These are phyloP conservation scores for Kazachstania bromeliacearum DNA, from an alignment of 805 yeast genomes.

Conservation along the genomic window DNA sequence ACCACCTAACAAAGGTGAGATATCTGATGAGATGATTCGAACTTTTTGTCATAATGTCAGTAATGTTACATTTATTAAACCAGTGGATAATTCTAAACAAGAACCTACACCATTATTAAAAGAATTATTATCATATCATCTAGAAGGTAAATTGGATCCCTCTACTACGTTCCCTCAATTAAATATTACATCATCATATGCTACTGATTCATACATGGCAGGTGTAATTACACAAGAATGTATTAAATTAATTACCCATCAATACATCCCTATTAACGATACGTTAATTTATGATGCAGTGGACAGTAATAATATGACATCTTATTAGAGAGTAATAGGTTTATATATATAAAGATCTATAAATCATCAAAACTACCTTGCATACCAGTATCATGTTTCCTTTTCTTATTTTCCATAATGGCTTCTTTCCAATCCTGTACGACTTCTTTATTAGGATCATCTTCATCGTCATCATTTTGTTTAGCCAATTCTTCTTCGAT, in stretches of 20 bases:
- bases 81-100: no score
- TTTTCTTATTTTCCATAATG: slow-evolving; percentile 55
- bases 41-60: background rate
- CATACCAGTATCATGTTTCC: slow-evolving; percentile 35
- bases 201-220: slow-evolving; percentile 48
- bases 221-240: slow-evolving; percentile 84
- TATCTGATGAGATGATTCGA: background rate
- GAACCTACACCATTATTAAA: background rate
- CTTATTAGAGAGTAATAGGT: slow-evolving; percentile 30
- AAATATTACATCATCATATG: background rate
- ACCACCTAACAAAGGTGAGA: background rate
- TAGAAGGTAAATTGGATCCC: background rate
- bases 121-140: background rate
- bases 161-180: background rate
- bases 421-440: slow-evolving; percentile 83
- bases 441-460: slow-evolving; percentile 33
- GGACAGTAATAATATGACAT: slow-evolving; percentile 36
- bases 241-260: slow-evolving; percentile 64
- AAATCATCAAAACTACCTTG: slow-evolving; percentile 58
- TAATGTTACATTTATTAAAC: background rate
- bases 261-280: slow-evolving; percentile 71
- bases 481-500: slow-evolving; percentile 41
- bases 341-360: slow-evolving; percentile 21
- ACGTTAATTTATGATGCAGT: slow-evolving; percentile 67
- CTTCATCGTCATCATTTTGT: slow-evolving; percentile 35